phyloP scores from a whole-genome alignment of 164 flowering plant genomes.

The Nymphaea colorata region DNA sequence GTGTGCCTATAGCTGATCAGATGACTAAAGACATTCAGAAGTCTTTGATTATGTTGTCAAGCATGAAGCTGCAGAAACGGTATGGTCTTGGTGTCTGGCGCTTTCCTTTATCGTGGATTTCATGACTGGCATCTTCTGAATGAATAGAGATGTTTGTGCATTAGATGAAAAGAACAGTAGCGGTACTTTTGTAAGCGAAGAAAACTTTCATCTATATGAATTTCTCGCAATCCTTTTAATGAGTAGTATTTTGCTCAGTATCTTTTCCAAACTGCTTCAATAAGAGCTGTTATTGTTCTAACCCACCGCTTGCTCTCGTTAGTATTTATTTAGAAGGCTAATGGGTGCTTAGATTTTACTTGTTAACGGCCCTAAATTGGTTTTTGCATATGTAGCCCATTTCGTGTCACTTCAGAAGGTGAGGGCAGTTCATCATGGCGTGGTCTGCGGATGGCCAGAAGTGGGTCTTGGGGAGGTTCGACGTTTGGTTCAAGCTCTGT shows the following conservation, averaged over 20 bases:
- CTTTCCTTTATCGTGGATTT: not conserved
- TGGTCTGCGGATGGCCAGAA: constrained; percentile 8
- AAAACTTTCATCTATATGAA: too few species aligned
- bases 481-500: constrained; percentile 21
- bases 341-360: not conserved
- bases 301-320: not conserved
- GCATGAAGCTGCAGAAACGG: constrained; percentile 49
- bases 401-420: not conserved
- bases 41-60: constrained; percentile 47
- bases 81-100: constrained; percentile 5
- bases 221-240: too few species aligned
- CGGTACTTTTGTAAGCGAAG: too few species aligned
- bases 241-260: too few species aligned
- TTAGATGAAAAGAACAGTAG: too few species aligned
- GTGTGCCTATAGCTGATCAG: constrained; percentile 45
- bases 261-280: too few species aligned
- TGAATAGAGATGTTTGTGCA: too few species aligned
- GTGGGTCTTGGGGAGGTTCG: constrained; percentile 41
- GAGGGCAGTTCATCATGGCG: not conserved
- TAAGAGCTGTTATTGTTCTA: not conserved
- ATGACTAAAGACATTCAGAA: constrained; percentile 64
- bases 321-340: not conserved
- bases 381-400: not conserved
- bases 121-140: not conserved
- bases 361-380: not conserved